A percentile compares a stretch with the other conserved stretches of the same genome.
Evolutionary conservation across 164 flowering plant species (phyloP).

Genomic region (Paratinospora sagittata): DNA sequence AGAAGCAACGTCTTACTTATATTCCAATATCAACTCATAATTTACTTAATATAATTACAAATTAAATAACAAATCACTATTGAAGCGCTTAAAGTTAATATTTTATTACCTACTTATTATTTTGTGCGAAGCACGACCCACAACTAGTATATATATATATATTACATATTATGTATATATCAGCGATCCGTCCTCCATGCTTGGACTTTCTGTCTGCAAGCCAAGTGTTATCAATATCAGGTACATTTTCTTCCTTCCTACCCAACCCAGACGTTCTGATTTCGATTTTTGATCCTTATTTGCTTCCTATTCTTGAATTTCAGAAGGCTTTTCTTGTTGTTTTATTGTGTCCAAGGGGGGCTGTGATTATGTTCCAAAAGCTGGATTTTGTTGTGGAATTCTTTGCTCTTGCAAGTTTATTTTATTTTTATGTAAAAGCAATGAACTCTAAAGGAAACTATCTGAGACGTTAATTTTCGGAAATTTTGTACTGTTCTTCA

Average conservation of each 20-base stretch:
- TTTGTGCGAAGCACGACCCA: too few relatives aligned
- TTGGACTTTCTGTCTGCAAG: not conserved
- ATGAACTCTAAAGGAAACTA: not conserved
- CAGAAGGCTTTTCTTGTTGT: not conserved
- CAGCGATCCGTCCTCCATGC: not conserved
- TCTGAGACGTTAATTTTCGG: not conserved
- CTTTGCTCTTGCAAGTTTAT: not conserved
- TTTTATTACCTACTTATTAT: too few relatives aligned
- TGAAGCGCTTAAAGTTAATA: too few relatives aligned
- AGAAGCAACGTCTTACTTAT: too few relatives aligned
- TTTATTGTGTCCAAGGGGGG: not conserved
- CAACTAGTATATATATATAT: too few relatives aligned
- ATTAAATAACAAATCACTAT: too few relatives aligned
- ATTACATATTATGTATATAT: too few relatives aligned
- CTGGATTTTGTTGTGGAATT: not conserved
- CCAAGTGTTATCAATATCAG: not conserved
- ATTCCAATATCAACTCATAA: too few relatives aligned
- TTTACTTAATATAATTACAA: too few relatives aligned
- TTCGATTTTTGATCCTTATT: not conserved
- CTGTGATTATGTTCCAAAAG: not conserved
- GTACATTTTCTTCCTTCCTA: not conserved
- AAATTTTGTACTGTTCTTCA: not conserved
- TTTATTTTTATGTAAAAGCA: not conserved
- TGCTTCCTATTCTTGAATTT: not conserved
- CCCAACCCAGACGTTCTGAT: not conserved